Percentiles rank a stretch among this genome's conserved stretches.
phyloP scores from a whole-genome alignment of 805 yeast genomes.

The Millerago galiae region DNA sequence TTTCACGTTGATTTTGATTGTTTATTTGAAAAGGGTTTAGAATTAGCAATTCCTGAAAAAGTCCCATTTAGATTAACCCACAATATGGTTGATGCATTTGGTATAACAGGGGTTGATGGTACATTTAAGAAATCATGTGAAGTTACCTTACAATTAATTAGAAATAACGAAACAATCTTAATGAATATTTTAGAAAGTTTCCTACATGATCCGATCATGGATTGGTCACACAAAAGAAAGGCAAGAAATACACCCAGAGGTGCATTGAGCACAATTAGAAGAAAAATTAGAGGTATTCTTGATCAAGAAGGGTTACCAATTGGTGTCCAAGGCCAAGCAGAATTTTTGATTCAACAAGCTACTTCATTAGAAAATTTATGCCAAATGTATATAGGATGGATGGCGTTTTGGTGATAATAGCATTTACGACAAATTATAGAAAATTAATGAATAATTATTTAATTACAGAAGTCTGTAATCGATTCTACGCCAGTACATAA shows the following conservation, averaged over 20 bases:
- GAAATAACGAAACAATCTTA: slow-evolving; percentile 74
- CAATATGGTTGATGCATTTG: slow-evolving; percentile 84
- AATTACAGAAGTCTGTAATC: background rate
- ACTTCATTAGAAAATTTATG: slow-evolving; percentile 62
- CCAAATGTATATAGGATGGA: slow-evolving; percentile 95
- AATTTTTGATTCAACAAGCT: slow-evolving; percentile 78
- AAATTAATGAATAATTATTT: background rate
- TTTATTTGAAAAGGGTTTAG: slow-evolving; percentile 75
- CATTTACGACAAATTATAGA: background rate
- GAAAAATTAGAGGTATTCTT: slow-evolving; percentile 78
- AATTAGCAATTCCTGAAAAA: slow-evolving; percentile 77
- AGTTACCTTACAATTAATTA: slow-evolving; percentile 64
- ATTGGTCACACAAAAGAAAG: slow-evolving; percentile 51
- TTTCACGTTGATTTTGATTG: slow-evolving; percentile 97
- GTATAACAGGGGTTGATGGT: slow-evolving; percentile 86
- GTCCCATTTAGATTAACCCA: slow-evolving; percentile 92
- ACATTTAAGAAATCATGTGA: slow-evolving; percentile 81
- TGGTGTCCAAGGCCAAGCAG: slow-evolving; percentile 91
- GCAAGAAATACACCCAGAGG: slow-evolving; percentile 47
- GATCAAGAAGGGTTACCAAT: slow-evolving; percentile 79
- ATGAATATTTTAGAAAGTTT: slow-evolving; percentile 91
- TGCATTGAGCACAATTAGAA: slow-evolving; percentile 64
- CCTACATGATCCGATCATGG: slow-evolving; percentile 85
- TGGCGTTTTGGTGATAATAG: slow-evolving; percentile 48
- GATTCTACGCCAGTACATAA: no score